Conservation (phyloP, 768 basidiomycete species). For the Trametes meyenii region DNA sequence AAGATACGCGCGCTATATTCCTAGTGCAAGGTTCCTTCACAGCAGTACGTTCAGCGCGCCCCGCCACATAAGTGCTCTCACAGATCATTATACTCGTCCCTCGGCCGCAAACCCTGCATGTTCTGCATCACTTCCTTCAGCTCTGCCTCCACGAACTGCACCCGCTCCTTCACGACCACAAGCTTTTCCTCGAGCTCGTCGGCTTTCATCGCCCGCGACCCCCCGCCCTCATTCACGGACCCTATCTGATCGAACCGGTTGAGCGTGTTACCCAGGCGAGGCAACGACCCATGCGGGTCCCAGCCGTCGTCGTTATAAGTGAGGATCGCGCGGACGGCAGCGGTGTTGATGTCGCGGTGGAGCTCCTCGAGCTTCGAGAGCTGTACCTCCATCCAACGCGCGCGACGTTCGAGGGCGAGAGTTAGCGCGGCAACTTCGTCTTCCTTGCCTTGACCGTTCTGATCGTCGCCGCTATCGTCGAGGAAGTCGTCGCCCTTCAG, state of each 20-base stretch:
- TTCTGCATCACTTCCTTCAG: slow-evolving; percentile 75
- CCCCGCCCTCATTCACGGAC: slow-evolving; percentile 48
- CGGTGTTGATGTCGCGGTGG: slow-evolving; percentile 88
- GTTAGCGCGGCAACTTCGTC: slow-evolving; percentile 87
- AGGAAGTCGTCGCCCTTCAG: slow-evolving; percentile 86
- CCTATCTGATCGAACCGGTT: slow-evolving; percentile 71
- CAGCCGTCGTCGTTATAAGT: slow-evolving; percentile 86
- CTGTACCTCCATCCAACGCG: slow-evolving; percentile 92
- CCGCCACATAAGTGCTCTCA: not conserved
- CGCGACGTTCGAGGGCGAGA: slow-evolving; percentile 83
- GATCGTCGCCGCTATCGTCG: slow-evolving; percentile 73
- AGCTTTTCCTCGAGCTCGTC: slow-evolving; percentile 80
- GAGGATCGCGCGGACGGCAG: slow-evolving; percentile 80
- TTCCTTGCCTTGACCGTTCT: slow-evolving; percentile 64
- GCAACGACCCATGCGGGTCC: slow-evolving; percentile 71
- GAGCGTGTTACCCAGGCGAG: slow-evolving; percentile 69
- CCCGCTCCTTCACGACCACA: slow-evolving; percentile 67
- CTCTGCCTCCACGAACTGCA: slow-evolving; percentile 73
- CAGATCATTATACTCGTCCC: slow-evolving; percentile 38
- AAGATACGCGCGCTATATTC: not conserved
- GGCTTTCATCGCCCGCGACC: slow-evolving; percentile 54
- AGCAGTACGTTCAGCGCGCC: not conserved
- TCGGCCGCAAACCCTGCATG: slow-evolving; percentile 58
- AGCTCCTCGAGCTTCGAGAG: slow-evolving; percentile 86
- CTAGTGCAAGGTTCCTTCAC: not conserved